Evolutionary conservation across 2,329 filamentous ascomycete species (phyloP).

Genomic region (Pseudofabraea citricarpa): DNA sequence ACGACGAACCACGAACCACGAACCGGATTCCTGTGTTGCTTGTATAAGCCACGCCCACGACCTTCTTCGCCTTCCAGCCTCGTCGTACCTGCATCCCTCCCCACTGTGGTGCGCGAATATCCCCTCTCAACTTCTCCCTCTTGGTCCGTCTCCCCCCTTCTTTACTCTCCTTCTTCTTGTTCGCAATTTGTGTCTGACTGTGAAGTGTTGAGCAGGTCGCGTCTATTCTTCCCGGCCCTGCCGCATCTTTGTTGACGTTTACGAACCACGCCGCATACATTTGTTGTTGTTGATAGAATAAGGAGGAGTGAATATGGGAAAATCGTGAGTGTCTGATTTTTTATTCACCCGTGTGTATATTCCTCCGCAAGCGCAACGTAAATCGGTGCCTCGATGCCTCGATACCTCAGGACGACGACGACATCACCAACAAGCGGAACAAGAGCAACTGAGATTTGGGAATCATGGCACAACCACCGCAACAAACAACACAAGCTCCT

Average conservation of each 20-base stretch:
- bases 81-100: not conserved
- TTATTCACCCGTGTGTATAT: slow-evolving; percentile 3
- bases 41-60: not conserved
- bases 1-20: not conserved
- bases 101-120: not conserved
- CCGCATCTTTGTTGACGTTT: not conserved
- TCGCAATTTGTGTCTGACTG: not conserved
- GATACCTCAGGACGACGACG: not conserved
- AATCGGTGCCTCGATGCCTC: not conserved
- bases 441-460: no score
- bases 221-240: not conserved
- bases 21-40: not conserved
- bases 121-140: not conserved
- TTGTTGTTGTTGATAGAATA: slow-evolving; percentile 8
- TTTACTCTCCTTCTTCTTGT: not conserved
- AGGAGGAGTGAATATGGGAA: slow-evolving; percentile 37
- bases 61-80: not conserved
- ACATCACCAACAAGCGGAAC: no score
- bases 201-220: not conserved
- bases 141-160: not conserved
- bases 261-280: slow-evolving; percentile 4
- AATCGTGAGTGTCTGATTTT: slow-evolving; percentile 42
- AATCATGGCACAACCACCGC: no score
- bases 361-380: not conserved
- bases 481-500: no score